A percentile compares a stretch with the other conserved stretches of the same genome.
phyloP scores from a whole-genome alignment of 257 asterid genomes.

The Solanum corneliomulleri region DNA sequence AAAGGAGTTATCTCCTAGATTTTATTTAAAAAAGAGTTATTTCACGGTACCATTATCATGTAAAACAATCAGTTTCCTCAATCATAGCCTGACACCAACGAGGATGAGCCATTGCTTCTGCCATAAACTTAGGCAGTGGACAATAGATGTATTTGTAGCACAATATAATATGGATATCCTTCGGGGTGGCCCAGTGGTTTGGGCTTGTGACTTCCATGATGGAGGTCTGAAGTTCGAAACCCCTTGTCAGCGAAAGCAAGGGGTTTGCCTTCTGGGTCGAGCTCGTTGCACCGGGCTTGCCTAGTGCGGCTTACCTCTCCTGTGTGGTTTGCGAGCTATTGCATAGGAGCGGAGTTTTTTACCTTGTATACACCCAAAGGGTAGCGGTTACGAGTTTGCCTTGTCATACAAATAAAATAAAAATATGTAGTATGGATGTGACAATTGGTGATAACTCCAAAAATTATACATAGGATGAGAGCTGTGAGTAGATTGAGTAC shows the following conservation, averaged over 20 bases:
- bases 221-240: not conserved
- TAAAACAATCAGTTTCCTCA: not conserved
- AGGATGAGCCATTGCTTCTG: not conserved
- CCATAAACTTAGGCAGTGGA: not conserved
- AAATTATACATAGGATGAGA: not conserved
- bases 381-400: not conserved
- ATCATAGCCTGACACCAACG: not conserved
- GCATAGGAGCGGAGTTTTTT: not conserved
- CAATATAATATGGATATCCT: not conserved
- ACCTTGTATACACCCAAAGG: too few species aligned
- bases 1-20: not conserved
- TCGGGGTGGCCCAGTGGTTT: not conserved
- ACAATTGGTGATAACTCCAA: not conserved
- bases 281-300: not conserved
- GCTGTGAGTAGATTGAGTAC: not conserved
- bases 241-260: not conserved
- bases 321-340: not conserved
- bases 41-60: not conserved
- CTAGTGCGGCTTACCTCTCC: not conserved
- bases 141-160: not conserved
- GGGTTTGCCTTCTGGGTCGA: not conserved
- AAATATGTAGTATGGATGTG: not conserved
- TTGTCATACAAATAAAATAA: not conserved
- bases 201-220: not conserved
- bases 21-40: not conserved